These are phyloP conservation scores for Boletus patriciae DNA, from an alignment of 768 basidiomycete species.

Conservation along the genomic window DNA sequence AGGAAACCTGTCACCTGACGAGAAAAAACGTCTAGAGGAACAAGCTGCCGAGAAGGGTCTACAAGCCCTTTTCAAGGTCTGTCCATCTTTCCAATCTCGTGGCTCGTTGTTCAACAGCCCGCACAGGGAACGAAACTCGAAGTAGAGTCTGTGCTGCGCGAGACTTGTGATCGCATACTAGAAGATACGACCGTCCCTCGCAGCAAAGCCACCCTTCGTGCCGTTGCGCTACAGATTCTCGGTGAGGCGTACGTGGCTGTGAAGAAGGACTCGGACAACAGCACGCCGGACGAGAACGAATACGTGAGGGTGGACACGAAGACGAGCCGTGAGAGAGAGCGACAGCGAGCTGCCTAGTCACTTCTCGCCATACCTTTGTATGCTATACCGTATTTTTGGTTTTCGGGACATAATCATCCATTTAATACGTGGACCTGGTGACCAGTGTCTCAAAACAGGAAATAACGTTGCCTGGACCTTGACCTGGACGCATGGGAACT, in stretches of 20 bases:
- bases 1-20: constrained; percentile 74
- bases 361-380: background rate
- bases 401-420: background rate
- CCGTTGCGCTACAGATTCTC: constrained; percentile 79
- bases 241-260: constrained; percentile 77
- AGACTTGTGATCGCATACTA: constrained; percentile 82
- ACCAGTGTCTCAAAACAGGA: background rate
- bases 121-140: constrained; percentile 85
- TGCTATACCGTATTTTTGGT: constrained; percentile 10
- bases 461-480: background rate
- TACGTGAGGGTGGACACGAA: constrained; percentile 83
- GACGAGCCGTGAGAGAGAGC: constrained; percentile 52
- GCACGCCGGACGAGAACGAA: constrained; percentile 59
- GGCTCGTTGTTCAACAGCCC: background rate
- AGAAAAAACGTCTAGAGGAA: constrained; percentile 81
- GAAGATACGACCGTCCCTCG: constrained; percentile 53
- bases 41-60: constrained; percentile 92
- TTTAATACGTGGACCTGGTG: too few species aligned
- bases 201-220: constrained; percentile 66
- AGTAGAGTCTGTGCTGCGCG: constrained; percentile 84
- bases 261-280: constrained; percentile 55
- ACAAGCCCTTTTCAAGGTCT: constrained; percentile 86
- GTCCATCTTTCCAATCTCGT: background rate
- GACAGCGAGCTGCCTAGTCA: constrained; percentile 24
- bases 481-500: background rate